Base-by-base conservation (phyloP, 2,329 filamentous ascomycete species). In the Cylindrodendrum hubeiense region DNA sequence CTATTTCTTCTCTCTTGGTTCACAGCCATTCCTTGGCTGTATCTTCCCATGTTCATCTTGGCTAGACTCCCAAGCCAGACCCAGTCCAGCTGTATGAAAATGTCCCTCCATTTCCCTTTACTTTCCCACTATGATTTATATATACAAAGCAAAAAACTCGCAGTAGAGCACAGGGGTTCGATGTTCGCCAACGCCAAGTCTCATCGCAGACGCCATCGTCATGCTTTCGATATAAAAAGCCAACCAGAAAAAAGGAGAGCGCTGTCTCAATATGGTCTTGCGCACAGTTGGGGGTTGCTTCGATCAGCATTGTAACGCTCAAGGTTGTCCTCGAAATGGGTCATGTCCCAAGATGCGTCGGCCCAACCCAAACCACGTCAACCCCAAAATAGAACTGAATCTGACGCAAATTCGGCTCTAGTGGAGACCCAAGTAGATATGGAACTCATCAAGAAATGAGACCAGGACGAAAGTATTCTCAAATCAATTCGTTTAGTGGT, bases 101-200 rank as follows among this genome's bases (percentile, higher is more conserved):
- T 51, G 60, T 66, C 66, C 61, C 63, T 64, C 68, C 56, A 44
- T 61, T 61, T 56, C 33, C 66, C 55, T 60, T 58, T 63, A 59
- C 69, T 56, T 73, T 70, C 67, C 67, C 67, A 57, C 56, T 65
- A 71, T 63, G 69, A 53, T 74, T 71, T 75, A 74, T 75, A 73
- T 73, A 74, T 68, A 75, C 73, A 75, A 67, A 66, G 28, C 28
- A 30, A 74, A 74, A 66, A 37, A 69, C 70, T 74, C 69, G 66
- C 64, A 67, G 55, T 59, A 62, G 73, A 75, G 71, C 65, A 67
- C 60, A 66, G 62, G 56, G 71, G 68, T 73, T 68, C 60, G 55
- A 73, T 70, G 54, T 69, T 75, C 73, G 63, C 73, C 71, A 75
- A 75, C 73, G 73, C 73, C 73, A 66, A 66, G 66, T 74, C 69